Evolutionary conservation across 352 stramenopile species (phyloP).

Genomic region (Phytophthora podocarpi): DNA sequence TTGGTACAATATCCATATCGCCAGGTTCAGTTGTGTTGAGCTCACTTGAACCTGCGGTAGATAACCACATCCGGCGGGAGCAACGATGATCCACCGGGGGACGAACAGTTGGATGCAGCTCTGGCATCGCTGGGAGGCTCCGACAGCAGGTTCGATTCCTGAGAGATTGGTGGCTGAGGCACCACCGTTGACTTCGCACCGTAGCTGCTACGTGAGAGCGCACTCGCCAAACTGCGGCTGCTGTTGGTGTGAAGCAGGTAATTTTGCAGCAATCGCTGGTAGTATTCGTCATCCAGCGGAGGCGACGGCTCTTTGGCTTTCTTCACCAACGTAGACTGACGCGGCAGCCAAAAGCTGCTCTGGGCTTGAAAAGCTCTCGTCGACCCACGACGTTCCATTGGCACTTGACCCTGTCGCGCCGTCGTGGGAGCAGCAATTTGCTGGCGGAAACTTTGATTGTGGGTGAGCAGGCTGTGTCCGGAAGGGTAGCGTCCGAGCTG

Average conservation of each 20-base stretch:
- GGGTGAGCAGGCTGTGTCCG: slow-evolving; percentile 29
- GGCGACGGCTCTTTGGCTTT: slow-evolving; percentile 21
- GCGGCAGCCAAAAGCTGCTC: slow-evolving; percentile 35
- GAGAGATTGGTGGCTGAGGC: slow-evolving; percentile 26
- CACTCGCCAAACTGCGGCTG: slow-evolving; percentile 42
- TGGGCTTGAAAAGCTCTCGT: slow-evolving; percentile 27
- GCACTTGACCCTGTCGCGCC: slow-evolving; percentile 12
- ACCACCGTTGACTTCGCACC: slow-evolving; percentile 18
- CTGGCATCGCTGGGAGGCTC: slow-evolving; percentile 24
- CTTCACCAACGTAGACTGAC: slow-evolving; percentile 29
- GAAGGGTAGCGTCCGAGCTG: slow-evolving; percentile 38
- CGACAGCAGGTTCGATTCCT: slow-evolving; percentile 33
- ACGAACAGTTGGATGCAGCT: slow-evolving; percentile 23
- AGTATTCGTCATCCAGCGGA: slow-evolving; percentile 71
- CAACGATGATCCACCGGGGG: slow-evolving; percentile 6
- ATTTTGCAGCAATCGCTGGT: slow-evolving; percentile 62
- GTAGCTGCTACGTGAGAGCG: slow-evolving; percentile 55
- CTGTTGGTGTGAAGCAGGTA: slow-evolving; percentile 67
- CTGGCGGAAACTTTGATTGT: slow-evolving; percentile 39
- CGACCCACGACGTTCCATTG: slow-evolving; percentile 20
- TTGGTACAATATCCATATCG: slow-evolving; percentile 29
- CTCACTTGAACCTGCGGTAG: slow-evolving; percentile 32
- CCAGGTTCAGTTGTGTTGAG: neutral
- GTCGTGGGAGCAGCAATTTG: slow-evolving; percentile 9
- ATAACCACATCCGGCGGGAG: slow-evolving; percentile 20